Evolutionary conservation across 2,329 filamentous ascomycete genomes (phyloP).

Genomic region (Bertia moriformis): DNA sequence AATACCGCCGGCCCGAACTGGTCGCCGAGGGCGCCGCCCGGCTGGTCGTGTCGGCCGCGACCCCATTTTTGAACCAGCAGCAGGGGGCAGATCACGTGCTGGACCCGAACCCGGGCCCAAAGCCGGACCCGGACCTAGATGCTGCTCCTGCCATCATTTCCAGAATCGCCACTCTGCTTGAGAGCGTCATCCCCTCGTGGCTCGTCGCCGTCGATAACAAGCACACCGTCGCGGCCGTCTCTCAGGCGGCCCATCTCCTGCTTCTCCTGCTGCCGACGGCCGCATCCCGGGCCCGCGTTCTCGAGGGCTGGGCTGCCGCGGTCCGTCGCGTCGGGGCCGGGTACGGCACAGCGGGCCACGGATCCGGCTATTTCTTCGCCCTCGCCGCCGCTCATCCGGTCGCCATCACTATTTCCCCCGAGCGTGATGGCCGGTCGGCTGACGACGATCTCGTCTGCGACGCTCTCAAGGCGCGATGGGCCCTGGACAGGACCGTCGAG

Average conservation of each 20-base stretch:
- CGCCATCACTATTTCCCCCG: constrained; percentile 27
- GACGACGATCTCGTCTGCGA: constrained; percentile 19
- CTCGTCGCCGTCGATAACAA: constrained; percentile 32
- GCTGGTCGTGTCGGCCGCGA: constrained; percentile 37
- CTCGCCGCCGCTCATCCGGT: constrained; percentile 13
- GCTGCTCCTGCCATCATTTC: constrained; percentile 5
- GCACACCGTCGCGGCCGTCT: constrained; percentile 31
- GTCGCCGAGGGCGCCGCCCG: constrained; percentile 45
- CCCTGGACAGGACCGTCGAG: constrained; percentile 30
- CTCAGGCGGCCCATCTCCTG: constrained; percentile 33
- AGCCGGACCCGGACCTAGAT: no score
- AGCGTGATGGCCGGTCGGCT: no score
- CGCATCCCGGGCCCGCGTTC: constrained; percentile 18
- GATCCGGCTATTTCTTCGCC: constrained; percentile 35
- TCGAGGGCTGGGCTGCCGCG: constrained; percentile 30
- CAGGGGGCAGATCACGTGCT: neutral
- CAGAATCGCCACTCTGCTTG: constrained; percentile 10
- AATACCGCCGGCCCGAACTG: constrained; percentile 46
- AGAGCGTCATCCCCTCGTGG: constrained; percentile 24
- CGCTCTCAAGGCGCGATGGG: constrained; percentile 37
- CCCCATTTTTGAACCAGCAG: constrained; percentile 26
- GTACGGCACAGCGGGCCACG: constrained; percentile 18
- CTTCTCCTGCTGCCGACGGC: constrained; percentile 27
- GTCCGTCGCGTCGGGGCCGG: constrained; percentile 17
- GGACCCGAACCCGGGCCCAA: no score